Conservation (phyloP, 179 eudicot genomes). For the Heliamphora pulchella region DNA sequence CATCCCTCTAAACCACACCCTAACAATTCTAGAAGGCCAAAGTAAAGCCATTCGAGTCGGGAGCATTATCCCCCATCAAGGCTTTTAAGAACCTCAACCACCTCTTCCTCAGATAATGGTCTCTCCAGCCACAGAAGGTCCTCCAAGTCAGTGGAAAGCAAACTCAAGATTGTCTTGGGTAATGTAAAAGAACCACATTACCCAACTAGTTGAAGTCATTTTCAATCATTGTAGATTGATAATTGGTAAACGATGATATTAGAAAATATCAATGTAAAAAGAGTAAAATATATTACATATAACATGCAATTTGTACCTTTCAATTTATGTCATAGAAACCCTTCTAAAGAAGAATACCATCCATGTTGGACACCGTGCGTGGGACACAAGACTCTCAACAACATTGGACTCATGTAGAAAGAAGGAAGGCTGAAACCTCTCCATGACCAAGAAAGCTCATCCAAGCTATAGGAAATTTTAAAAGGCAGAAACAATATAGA, state of each 20-base stretch:
- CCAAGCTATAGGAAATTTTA: background rate
- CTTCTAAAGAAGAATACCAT: background rate
- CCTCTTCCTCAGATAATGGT: too few species aligned
- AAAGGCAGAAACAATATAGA: background rate
- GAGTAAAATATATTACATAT: background rate
- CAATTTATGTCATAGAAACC: background rate
- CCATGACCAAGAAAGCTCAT: constrained; percentile 1
- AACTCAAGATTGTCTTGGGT: too few species aligned
- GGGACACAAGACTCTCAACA: background rate
- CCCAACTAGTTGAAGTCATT: background rate
- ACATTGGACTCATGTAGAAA: background rate
- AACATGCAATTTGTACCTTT: background rate
- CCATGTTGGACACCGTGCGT: too few species aligned
- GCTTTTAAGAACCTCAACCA: too few species aligned
- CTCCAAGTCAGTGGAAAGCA: too few species aligned
- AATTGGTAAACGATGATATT: background rate
- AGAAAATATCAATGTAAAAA: too few species aligned
- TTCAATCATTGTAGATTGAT: background rate
- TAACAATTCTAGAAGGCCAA: too few species aligned
- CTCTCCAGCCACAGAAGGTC: too few species aligned
- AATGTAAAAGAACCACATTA: background rate
- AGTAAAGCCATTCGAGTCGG: too few species aligned
- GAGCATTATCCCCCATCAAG: too few species aligned
- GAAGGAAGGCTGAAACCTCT: background rate
- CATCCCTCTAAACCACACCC: too few species aligned